Percentiles rank a stretch among this genome's conserved stretches.
Evolutionary conservation across 2,329 filamentous ascomycete genomes (phyloP).

Genomic region (Scopulariopsis brevicaulis): DNA sequence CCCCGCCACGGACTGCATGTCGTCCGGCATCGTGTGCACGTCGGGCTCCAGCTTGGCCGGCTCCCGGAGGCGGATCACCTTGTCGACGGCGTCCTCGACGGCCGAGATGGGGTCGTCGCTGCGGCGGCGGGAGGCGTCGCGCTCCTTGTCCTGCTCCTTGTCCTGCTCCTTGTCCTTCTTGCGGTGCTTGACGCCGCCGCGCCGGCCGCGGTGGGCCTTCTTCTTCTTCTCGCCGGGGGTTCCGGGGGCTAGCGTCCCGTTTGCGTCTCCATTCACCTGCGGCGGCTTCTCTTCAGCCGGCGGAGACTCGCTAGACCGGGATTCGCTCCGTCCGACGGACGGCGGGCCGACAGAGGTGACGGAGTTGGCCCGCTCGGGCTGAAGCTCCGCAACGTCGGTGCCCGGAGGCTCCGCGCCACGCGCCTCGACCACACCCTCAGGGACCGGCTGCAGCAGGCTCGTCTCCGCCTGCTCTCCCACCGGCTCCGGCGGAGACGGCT

Average conservation of each 20-base stretch:
- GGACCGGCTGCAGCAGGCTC: not conserved
- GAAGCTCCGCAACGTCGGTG: not conserved
- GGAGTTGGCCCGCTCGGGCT: not conserved
- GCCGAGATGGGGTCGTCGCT: conserved; percentile 29
- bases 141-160: conserved; percentile 24
- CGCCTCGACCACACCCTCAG: not conserved
- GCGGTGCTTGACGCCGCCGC: conserved; percentile 59
- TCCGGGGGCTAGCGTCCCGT: not conserved
- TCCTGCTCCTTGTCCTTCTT: conserved; percentile 46
- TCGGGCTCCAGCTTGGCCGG: conserved; percentile 47
- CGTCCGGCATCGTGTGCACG: conserved; percentile 42
- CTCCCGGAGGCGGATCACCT: conserved; percentile 45
- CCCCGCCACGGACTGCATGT: conserved; percentile 48
- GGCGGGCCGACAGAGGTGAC: not conserved
- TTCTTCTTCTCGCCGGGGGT: conserved; percentile 2
- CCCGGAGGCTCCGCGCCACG: not conserved
- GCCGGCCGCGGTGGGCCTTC: conserved; percentile 58
- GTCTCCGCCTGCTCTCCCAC: not conserved
- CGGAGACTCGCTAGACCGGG: not conserved
- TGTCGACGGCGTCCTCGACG: conserved; percentile 46
- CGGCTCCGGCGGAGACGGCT: not conserved
- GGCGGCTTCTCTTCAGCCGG: not conserved
- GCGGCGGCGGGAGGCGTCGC: not conserved
- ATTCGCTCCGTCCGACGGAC: not conserved
- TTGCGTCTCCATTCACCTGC: not conserved